A percentile compares a stretch with the other conserved stretches of the same genome.
Conservation (phyloP, 2,329 filamentous ascomycete species). For the Teratosphaeria nubilosa region DNA sequence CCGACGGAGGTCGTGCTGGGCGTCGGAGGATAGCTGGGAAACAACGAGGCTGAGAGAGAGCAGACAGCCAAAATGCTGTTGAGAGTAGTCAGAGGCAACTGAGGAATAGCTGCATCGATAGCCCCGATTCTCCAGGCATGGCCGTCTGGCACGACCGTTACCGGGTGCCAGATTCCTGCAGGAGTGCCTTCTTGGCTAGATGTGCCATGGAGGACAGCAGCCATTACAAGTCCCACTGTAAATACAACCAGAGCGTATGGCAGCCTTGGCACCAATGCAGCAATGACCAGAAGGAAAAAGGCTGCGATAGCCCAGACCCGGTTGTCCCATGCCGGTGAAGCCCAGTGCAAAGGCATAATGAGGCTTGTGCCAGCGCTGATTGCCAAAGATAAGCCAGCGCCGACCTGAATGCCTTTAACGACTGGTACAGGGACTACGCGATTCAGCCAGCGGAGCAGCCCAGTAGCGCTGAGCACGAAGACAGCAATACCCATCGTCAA, state of each 20-base stretch:
- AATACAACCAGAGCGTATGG: slow-evolving; percentile 74
- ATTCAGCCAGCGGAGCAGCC: slow-evolving; percentile 65
- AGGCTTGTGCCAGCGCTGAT: slow-evolving; percentile 64
- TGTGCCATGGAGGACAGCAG: slow-evolving; percentile 30
- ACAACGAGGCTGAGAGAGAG: slow-evolving; percentile 65
- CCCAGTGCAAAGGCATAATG: slow-evolving; percentile 60
- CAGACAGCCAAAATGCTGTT: slow-evolving; percentile 87
- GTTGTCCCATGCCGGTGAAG: slow-evolving; percentile 60
- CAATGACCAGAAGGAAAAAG: slow-evolving; percentile 60
- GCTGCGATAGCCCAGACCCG: slow-evolving; percentile 65
- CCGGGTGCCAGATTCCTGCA: slow-evolving; percentile 48
- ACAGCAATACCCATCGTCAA: slow-evolving; percentile 67
- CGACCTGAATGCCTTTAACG: slow-evolving; percentile 89
- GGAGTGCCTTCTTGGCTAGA: slow-evolving; percentile 34
- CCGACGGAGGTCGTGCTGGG: slow-evolving; percentile 70
- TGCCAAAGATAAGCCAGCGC: slow-evolving; percentile 74
- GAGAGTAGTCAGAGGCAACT: slow-evolving; percentile 81
- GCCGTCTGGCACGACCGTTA: slow-evolving; percentile 35
- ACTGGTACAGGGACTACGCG: slow-evolving; percentile 72
- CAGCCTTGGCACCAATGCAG: slow-evolving; percentile 53
- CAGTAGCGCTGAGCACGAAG: slow-evolving; percentile 66
- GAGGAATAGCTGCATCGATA: slow-evolving; percentile 63
- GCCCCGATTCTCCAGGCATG: slow-evolving; percentile 44
- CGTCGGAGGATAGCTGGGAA: slow-evolving; percentile 46
- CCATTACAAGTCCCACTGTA: slow-evolving; percentile 55